Evolutionary conservation across 495 filamentous ascomycete genomes (phyloP), one percentile per base, ranked within the genome.

Genomic region (Penicillium crystallinum): DNA sequence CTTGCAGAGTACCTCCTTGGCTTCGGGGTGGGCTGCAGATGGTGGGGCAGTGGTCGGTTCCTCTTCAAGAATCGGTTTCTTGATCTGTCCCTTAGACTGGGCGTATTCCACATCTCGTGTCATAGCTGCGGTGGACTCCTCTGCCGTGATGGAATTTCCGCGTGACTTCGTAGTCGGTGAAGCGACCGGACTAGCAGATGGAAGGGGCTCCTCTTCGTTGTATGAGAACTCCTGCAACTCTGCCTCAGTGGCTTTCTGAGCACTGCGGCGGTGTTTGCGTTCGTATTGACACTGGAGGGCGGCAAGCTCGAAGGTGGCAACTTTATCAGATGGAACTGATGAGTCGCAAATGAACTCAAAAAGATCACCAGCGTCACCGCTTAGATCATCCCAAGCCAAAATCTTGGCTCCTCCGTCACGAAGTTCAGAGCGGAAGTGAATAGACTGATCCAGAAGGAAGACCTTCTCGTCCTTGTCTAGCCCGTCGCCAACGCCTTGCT

Each of bases 281-380:
- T 98, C 93, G 85, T 91, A 98, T 66, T 98, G 93, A 67, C 95
- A 97, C 77, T 96, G 85, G 31, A 85, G 77, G 14, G 95, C 90
- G 34, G 89, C 85, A 25, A 85, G 77, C 67, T 91, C 87, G 68
- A 98, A 97, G 7, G 83, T 80, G 18, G 84, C 74, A 9, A 91
- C 87, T 54, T 90, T 86, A 12, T 81, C 78, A 6, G 85, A 72
- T 31, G 82, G 77, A 25, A 87, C 82, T 22, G 80, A 81, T 8
- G 72, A 64, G 66, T 97, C 95, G 70, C 92, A 97, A 55, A 97
- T 87, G 61, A 97, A 97, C 68, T 98, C 92, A 74, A 88, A 97
- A 12, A 97, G 79, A 66, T 98, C 93, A 29, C 91, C 92, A 6
- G 82, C 75, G 75, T 97, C 95, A 33, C 93, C 93, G 65, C 90